phyloP scores from a whole-genome alignment of 2,329 filamentous ascomycete genomes.

The Lecanicillium sp. region DNA sequence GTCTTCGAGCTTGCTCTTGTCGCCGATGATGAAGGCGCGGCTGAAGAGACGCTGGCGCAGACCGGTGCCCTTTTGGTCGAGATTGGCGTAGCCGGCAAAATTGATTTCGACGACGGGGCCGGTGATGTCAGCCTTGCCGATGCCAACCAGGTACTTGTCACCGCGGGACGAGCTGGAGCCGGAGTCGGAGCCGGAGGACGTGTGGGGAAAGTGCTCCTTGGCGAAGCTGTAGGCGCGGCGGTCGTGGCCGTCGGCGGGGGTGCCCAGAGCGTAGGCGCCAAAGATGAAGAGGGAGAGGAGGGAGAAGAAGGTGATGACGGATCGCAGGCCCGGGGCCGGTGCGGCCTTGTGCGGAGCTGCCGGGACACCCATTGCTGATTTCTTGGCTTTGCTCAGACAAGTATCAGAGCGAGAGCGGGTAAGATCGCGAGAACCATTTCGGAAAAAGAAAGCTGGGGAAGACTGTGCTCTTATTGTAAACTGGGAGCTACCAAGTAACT shows the following conservation, averaged over 20 bases:
- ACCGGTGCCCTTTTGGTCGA: slow-evolving; percentile 75
- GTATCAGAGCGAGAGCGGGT: not conserved
- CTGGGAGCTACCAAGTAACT: too few species aligned
- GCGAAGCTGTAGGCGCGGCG: slow-evolving; percentile 8
- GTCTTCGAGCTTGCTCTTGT: slow-evolving; percentile 57
- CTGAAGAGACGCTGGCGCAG: slow-evolving; percentile 84
- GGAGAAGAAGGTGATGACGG: slow-evolving; percentile 10
- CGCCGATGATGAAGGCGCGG: slow-evolving; percentile 80
- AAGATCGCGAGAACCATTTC: not conserved
- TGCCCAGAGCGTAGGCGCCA: slow-evolving; percentile 5
- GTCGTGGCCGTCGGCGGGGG: slow-evolving; percentile 5
- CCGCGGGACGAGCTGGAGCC: slow-evolving; percentile 10
- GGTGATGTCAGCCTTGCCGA: slow-evolving; percentile 54
- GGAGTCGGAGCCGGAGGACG: not conserved
- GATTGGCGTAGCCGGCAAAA: slow-evolving; percentile 85
- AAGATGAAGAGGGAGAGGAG: slow-evolving; percentile 14
- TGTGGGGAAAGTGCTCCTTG: slow-evolving; percentile 2
- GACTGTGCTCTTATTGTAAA: too few species aligned
- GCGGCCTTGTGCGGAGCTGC: slow-evolving; percentile 3
- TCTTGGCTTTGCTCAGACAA: not conserved
- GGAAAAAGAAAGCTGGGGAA: not conserved
- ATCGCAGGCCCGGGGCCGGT: slow-evolving; percentile 2
- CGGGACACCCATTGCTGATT: slow-evolving; percentile 5
- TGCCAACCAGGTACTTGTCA: slow-evolving; percentile 45
- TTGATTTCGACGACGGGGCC: slow-evolving; percentile 84